Base-by-base conservation (phyloP, 805 yeast genomes). In the Ogataea trehalophila region DNA sequence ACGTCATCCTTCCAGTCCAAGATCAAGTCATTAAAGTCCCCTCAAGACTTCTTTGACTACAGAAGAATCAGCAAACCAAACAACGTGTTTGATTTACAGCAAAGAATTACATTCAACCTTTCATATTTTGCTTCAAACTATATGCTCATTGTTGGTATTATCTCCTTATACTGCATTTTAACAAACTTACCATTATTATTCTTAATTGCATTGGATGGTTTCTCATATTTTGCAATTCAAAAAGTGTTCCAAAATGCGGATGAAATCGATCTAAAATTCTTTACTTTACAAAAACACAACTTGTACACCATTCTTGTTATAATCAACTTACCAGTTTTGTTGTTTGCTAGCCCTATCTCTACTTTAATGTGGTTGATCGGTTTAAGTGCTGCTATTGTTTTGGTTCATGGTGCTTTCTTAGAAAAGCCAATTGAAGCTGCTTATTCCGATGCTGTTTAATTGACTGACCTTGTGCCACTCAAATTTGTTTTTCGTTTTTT, bases 361-460 rank as follows among this genome's bases (percentile, higher is more conserved):
- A 87, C 97, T 5, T 66, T 94, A 66, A 75, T 94, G 73, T 94
- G 98, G 98, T 78, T 92, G 57, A 77, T 86, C 57, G 94, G 96
- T 57, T 87, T 95, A 15, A 83, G 94, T 37, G 84, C 85, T 26
- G 84, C 84, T 42, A 66, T 85, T 35, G 87, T 92, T 37, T 70
- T 90, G 41, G 77, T 89, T 3, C 99, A 94, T 67, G 99, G 97
- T 41, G 74, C 91, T 3, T 73, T 92, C 53, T 75, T 94, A 79
- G 98, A 94, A 63, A 94, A 92, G 70, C 99, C 99, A 18, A 83
- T 91, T 51, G 98, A 94, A 71, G 83, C 92, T 36, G 91, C 92
- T 17, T 94, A 92, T 63, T 94, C 90, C 62, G 97, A 89, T 64
- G 57, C 58, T 41, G 77, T 72, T 44, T 73, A 43, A 52, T 33